Evolutionary conservation across 1,139 yeast species (phyloP), one percentile per base, ranked within the genome.

Genomic region (Magnusiomyces magnusii): DNA sequence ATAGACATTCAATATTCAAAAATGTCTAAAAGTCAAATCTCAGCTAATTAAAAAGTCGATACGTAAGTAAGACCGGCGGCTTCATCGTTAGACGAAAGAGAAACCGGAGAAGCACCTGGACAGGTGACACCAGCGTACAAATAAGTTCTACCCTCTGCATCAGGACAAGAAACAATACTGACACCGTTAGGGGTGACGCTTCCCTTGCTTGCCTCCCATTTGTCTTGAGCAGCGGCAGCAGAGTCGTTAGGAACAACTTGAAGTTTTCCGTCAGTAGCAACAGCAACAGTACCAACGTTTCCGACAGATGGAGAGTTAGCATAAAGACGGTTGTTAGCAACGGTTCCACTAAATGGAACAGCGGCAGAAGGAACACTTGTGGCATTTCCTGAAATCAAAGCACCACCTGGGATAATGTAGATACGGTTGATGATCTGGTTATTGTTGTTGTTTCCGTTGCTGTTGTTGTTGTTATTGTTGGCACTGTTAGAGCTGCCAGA

Each of bases 11-110:
- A 31, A 9, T 39, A 19, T 15, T 39, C 19, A 10, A 39, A 3
- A 39, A 9, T 9, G 19, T 9, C 17, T 3, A 10, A 39, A n/a
- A 10, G 62, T 62, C 1, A 83, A 81, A 19, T 83, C 75, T 68
- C 63, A 66, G 1, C 81, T 84, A 39, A 10, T 39, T 39, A 39
- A 39, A 39, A 15, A 17, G 44, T 3, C 3, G 44, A 39, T 3
- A 17, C 19, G 17, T 39, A 39, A 3, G 44, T n/a, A 3, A 39
- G 19, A 3, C 19, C 19, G 17, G 44, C 3, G 5, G 3, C 19
- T 39, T 39, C 44, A 3, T 39, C 17, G 19, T 39, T 39, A 17
- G 44, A 15, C 17, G 7, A 9, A 39, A 39, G 17, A 39, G 44
- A 39, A 5, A 44, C n/a, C 5, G 49, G 49, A n/a, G 24, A 23